A percentile compares a stretch with the other conserved stretches of the same genome.
These are phyloP conservation scores for Nemania serpens DNA, from an alignment of 2,329 filamentous ascomycete species.

Conservation along the genomic window DNA sequence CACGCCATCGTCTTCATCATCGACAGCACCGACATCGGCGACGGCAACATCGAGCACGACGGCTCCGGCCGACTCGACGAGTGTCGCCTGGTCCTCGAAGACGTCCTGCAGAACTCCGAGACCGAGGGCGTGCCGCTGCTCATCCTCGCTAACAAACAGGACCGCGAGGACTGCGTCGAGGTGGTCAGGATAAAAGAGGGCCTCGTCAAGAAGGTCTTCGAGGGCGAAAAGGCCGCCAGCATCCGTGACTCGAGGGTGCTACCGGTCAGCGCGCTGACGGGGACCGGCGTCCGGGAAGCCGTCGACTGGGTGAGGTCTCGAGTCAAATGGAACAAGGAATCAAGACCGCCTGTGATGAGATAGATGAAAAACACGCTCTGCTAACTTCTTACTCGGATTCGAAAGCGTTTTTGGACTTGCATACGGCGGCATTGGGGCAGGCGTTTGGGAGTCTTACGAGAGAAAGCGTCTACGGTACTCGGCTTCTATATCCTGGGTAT, in stretches of 20 bases:
- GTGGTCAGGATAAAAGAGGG: conserved; percentile 98
- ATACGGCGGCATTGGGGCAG: conserved; percentile 38
- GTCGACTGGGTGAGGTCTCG: conserved; percentile 95
- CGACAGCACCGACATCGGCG: conserved; percentile 90
- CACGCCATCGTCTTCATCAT: conserved; percentile 99
- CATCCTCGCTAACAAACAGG: conserved; percentile 96
- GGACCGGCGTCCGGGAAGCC: conserved; percentile 85
- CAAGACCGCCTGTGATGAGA: conserved; percentile 88
- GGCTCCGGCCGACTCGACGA: conserved; percentile 76
- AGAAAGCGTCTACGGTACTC: conserved; percentile 25
- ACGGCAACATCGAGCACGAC: conserved; percentile 67
- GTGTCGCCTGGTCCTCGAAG: conserved; percentile 86
- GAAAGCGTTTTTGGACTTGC: conserved; percentile 29
- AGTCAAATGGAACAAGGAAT: conserved; percentile 96
- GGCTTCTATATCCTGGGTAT: conserved; percentile 43
- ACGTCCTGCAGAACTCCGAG: conserved; percentile 84
- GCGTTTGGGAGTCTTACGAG: conserved; percentile 31
- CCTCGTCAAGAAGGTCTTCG: conserved; percentile 91
- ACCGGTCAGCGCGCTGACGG: conserved; percentile 88
- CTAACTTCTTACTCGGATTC: conserved; percentile 23
- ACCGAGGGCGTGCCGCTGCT: conserved; percentile 90
- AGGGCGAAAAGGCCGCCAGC: conserved; percentile 84
- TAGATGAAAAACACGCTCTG: conserved; percentile 44
- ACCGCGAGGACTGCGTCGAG: conserved; percentile 95
- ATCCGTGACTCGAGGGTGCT: conserved; percentile 90